phyloP scores from a whole-genome alignment of 257 asterid species.

The Verbascum thapsus region DNA sequence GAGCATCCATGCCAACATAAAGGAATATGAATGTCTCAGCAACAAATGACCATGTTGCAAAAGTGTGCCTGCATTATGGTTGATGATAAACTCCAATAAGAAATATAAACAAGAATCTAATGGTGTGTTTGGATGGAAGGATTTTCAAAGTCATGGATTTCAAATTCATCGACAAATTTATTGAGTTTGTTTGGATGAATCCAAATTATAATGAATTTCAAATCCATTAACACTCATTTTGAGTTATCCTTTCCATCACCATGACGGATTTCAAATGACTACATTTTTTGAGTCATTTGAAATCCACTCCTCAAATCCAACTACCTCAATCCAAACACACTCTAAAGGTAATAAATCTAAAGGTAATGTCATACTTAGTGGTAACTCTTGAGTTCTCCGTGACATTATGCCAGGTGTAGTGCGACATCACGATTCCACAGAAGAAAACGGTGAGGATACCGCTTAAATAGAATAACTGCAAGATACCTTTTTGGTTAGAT shows the following conservation, averaged over 20 bases:
- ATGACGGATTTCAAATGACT: too few species aligned
- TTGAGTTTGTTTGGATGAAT: too few species aligned
- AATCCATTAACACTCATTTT: too few species aligned
- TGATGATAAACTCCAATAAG: conserved; percentile 25
- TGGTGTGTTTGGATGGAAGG: too few species aligned
- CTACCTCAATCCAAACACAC: too few species aligned
- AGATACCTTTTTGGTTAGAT: conserved; percentile 28
- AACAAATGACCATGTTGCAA: conserved; percentile 69
- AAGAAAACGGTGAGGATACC: conserved; percentile 77
- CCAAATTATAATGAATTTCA: too few species aligned
- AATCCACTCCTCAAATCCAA: too few species aligned
- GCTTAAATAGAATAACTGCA: conserved; percentile 62
- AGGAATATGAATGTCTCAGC: conserved; percentile 66
- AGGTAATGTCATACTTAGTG: conserved; percentile 61
- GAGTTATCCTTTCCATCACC: too few species aligned
- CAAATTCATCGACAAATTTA: too few species aligned
- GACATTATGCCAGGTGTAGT: conserved; percentile 78
- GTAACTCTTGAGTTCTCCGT: conserved; percentile 74
- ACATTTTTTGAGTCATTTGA: too few species aligned
- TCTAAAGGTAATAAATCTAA: too few species aligned
- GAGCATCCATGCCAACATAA: conserved; percentile 76
- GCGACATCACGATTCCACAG: conserved; percentile 80
- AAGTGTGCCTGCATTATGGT: conserved; percentile 54
- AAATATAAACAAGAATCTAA: conserved; percentile 13
- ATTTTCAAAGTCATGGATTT: too few species aligned